Evolutionary conservation across 305 asterid genomes (phyloP), one percentile per base, ranked within the genome.

Genomic region (Fraxinus sp.): DNA sequence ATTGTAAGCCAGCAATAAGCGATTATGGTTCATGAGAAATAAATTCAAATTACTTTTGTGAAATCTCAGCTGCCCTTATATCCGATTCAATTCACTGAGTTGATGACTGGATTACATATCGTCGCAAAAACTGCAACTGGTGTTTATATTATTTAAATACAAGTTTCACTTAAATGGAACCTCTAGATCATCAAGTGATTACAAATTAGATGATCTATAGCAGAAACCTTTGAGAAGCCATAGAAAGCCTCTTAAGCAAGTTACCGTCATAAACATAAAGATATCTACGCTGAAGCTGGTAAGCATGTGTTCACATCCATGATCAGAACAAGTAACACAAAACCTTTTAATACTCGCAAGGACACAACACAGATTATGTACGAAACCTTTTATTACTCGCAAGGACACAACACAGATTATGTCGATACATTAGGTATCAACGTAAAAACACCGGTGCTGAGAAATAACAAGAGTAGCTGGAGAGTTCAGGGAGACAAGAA

Each of bases 401-500:
- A 62, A 22, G 71, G 32, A 7, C 16, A 62, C 71, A 55, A 39
- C 52, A 44, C 52, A 44, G 52, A 44, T 44, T 44, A 44, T 44
- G 52, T 44, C 13, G 16, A 41, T 41, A 41, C 49, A 41, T 36
- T 41, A 41, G 49, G 49, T 32, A 70, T 70, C 44, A 30, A 30
- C 22, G 33, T 32, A 70, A 32, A 3, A 13, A n/a, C 76, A 30
- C 24, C 0, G 36, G 26, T 32, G 22, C 39, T 32, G 24, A 4
- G 41, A 71, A 30, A 5, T 28, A 13, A 30, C 75, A 24, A 10
- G 73, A 64, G 26, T 26, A 22, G n/a, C 35, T 11, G 44, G 22
- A 14, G 41, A 16, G 44, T 79, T 93, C 83, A 93, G 37, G 82
- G 76, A 73, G 92, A 87, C 85, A 95, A 87, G 90, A 86, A 93